Percentiles rank a stretch among this genome's conserved stretches.
phyloP scores from a whole-genome alignment of 2,329 filamentous ascomycete genomes.

The Phialophora chinensis region DNA sequence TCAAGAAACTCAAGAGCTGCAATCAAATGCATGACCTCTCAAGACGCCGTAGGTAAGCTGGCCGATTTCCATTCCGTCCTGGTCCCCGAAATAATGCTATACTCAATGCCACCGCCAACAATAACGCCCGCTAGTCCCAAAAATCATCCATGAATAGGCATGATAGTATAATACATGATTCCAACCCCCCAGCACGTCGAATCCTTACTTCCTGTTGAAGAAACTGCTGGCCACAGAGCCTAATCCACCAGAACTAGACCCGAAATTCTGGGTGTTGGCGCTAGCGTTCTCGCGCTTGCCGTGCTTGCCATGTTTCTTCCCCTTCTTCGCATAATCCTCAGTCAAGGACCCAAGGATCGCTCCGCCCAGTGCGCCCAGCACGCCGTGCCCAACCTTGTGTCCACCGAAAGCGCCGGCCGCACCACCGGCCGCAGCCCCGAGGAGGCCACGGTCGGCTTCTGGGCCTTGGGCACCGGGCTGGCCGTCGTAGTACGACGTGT shows the following conservation, averaged over 20 bases:
- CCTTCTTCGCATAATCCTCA: slow-evolving; percentile 59
- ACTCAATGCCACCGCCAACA: neutral
- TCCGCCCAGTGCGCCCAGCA: slow-evolving; percentile 63
- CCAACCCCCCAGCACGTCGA: neutral
- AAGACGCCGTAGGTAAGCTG: neutral
- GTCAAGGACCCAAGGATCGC: slow-evolving; percentile 62
- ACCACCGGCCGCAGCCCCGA: slow-evolving; percentile 63
- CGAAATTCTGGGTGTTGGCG: neutral
- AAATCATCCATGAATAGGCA: neutral
- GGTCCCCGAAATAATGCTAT: neutral
- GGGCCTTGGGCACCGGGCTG: slow-evolving; percentile 28
- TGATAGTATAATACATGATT: neutral
- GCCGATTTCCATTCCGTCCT: neutral
- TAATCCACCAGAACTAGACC: neutral
- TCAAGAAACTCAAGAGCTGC: neutral
- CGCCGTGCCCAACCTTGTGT: slow-evolving; percentile 60
- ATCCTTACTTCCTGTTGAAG: slow-evolving; percentile 28
- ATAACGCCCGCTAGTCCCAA: neutral
- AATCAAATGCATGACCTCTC: neutral
- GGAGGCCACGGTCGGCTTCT: slow-evolving; percentile 63
- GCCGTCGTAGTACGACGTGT: slow-evolving; percentile 19
- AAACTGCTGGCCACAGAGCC: slow-evolving; percentile 27
- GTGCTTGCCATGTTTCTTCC: slow-evolving; percentile 41
- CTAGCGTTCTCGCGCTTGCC: slow-evolving; percentile 13
- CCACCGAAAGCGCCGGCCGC: slow-evolving; percentile 63